Evolutionary conservation across 2,329 filamentous ascomycete species (phyloP), one percentile per base, ranked within the genome.

Genomic region (Phaeophleospora eucalypticola): DNA sequence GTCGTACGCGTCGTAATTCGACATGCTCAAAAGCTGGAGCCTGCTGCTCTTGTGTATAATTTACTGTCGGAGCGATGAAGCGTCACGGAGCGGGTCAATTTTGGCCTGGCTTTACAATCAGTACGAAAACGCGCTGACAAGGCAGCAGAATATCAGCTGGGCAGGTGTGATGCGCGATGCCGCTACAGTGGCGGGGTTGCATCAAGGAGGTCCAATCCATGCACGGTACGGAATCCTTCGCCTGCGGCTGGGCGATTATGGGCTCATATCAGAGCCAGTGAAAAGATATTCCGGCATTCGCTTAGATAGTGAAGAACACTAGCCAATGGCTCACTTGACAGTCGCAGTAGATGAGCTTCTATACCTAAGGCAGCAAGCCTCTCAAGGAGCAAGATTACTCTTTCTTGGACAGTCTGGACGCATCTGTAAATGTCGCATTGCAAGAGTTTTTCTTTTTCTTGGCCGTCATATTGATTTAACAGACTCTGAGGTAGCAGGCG

Each of bases 121-220:
- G 17, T 35, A 19, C 3, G 9, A 36, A 19, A 18, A 19, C 29
- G 18, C 17, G 12, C 16, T 39, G 18, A 35, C 43, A 9, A 45
- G 43, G 43, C 43, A 40, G 21, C 43, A 24, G 38, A 16, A 45
- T 45, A 45, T 40, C 35, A 45, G 20, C 43, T 40, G 33, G 18
- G 37, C 21, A 20, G 7, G 7, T 19, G 17, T 18, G 10, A 24
- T 3, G 20, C n/a, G 19, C 33, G 19, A 20, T 10, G 33, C 19
- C n/a, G 16, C 21, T 14, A n/a, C 24, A 15, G 29, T 24, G 35
- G 42, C 35, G 42, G 42, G 42, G 42, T 38, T 38, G 20, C 42
- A 33, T 33, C 21, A 14, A 45, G 42, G 15, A 19, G 35, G 21
- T 37, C 35, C 21, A 37, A 32, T 38, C 33, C 33, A 35, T 16